Base-by-base conservation (phyloP, 176 grass and related monocot species). In the Oryza nivara region DNA sequence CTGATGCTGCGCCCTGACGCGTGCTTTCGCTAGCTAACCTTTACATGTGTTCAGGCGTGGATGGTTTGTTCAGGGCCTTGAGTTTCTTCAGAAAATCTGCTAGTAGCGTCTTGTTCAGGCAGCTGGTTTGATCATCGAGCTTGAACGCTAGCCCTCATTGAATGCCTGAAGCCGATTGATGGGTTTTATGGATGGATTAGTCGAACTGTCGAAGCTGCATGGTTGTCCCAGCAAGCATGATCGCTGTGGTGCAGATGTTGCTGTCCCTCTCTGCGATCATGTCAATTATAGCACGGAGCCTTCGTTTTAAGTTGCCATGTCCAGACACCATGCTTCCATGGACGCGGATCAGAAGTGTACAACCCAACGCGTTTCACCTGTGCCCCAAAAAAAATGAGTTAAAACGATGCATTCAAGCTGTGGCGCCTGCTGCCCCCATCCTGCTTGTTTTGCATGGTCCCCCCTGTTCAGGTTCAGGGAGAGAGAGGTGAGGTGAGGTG, bases 161-260 rank as follows among this genome's bases (percentile, higher is more conserved):
- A 19, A 61, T n/a, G 56, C 8, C 10, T 2, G 35, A 68, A 78
- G 77, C 35, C 34, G 73, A 20, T 20, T 47, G 77, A 56, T 43
- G 36, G 36, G 36, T 38, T 38, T 38, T 38, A 6, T 38, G 6
- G 52, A 56, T 56, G 52, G 17, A 19, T 56, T 56, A 13, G 47
- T 49, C 47, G 47, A 49, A 56, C 16, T 73, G 17, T 82, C 22
- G 78, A 89, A 71, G 73, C 73, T 82, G 67, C 51, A 66, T 40
- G 44, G 45, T 7, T 38, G 54, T 61, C 70, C 4, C 20, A 26
- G 73, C 66, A 65, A 26, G 73, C 66, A 65, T 10, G 34, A 28
- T 82, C 47, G 56, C 45, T 68, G 83, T 11, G 72, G 49, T 48
- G 76, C 54, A 77, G 83, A 82, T 82, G 25, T 11, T 58, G 58